These are phyloP conservation scores for Truncatella angustata DNA, from an alignment of 2,329 filamentous ascomycete genomes.

Conservation along the genomic window DNA sequence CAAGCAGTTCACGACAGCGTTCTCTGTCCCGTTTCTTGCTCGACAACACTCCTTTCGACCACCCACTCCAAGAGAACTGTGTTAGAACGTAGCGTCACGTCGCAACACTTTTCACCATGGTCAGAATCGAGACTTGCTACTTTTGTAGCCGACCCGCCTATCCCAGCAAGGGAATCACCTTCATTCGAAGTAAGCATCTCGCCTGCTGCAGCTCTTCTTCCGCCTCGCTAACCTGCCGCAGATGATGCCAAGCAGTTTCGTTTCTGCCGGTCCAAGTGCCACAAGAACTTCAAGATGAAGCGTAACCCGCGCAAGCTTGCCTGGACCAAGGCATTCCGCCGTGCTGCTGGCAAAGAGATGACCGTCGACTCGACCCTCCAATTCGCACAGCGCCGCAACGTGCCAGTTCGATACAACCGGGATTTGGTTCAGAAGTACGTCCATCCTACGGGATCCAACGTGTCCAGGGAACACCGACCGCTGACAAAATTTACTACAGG, in stretches of 20 bases:
- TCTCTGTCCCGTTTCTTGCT: neutral
- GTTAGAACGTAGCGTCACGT: neutral
- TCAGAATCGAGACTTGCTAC: constrained; percentile 64
- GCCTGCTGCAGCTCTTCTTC: no score
- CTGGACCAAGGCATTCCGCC: constrained; percentile 94
- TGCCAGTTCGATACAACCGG: constrained; percentile 93
- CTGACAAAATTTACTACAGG: neutral
- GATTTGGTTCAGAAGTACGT: constrained; percentile 70
- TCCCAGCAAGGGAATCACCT: constrained; percentile 45
- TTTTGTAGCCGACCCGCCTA: constrained; percentile 69
- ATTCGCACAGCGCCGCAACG: constrained; percentile 83
- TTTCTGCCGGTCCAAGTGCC: constrained; percentile 49
- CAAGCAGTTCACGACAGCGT: no score
- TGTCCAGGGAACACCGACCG: neutral
- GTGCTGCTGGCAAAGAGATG: constrained; percentile 80
- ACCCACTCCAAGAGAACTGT: neutral
- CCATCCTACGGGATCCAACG: neutral
- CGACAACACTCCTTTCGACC: neutral
- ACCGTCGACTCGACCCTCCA: constrained; percentile 91
- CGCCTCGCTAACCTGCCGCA: no score
- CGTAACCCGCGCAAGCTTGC: constrained; percentile 94
- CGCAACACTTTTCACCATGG: neutral
- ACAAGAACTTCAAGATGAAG: constrained; percentile 65
- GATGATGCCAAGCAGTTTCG: constrained; percentile 41
- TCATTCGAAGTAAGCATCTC: no score